Evolutionary conservation across 495 filamentous ascomycete species (phyloP).

Genomic region (Neurospora terricola): DNA sequence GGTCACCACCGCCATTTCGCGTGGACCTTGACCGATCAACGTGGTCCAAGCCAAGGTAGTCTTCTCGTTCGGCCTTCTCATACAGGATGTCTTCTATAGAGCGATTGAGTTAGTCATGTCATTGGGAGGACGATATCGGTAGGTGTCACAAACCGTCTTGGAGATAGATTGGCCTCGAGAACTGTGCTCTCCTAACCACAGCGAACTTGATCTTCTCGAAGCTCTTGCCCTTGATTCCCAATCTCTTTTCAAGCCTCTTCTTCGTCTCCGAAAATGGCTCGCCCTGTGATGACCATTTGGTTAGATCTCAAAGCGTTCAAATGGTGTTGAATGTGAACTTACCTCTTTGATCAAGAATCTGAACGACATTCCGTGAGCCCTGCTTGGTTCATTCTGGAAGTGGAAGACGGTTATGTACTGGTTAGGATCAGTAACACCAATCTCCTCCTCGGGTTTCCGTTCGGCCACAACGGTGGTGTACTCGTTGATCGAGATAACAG

Average conservation of each 20-base stretch:
- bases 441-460: conserved; percentile 69
- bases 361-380: conserved; percentile 75
- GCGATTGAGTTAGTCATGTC: conserved; percentile 4
- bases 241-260: conserved; percentile 77
- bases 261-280: conserved; percentile 87
- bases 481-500: conserved; percentile 69
- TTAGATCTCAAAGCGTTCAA: neutral
- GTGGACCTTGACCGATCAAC: conserved; percentile 53
- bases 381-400: conserved; percentile 77
- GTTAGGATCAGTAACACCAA: conserved; percentile 40
- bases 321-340: conserved; percentile 20
- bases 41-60: conserved; percentile 84
- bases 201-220: conserved; percentile 99
- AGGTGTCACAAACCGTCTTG: conserved; percentile 61
- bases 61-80: conserved; percentile 61
- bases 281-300: conserved; percentile 38
- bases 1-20: conserved; percentile 43
- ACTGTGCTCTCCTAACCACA: conserved; percentile 56
- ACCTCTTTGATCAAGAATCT: conserved; percentile 79
- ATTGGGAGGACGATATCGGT: neutral
- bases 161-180: conserved; percentile 70
- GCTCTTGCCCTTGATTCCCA: conserved; percentile 91
- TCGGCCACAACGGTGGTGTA: conserved; percentile 76
- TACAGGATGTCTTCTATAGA: conserved; percentile 69
- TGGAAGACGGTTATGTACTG: conserved; percentile 74